These are phyloP conservation scores for Penicillium longicatenatum DNA, from an alignment of 495 filamentous ascomycete genomes.

Conservation along the genomic window DNA sequence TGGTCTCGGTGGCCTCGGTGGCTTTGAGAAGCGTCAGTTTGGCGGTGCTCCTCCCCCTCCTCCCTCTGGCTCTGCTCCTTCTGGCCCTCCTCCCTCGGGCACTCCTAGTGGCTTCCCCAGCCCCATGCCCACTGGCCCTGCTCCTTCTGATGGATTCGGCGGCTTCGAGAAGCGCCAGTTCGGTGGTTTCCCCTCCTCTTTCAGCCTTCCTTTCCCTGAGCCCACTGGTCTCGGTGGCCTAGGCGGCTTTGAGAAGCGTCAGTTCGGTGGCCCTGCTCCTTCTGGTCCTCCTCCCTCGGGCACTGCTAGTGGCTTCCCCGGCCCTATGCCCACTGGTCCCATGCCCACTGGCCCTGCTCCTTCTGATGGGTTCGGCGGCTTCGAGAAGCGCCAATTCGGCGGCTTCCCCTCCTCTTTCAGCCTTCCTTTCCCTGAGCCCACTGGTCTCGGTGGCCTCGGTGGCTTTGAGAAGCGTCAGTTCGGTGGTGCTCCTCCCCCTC, in stretches of 20 bases:
- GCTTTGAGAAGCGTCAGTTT: constrained; percentile 10
- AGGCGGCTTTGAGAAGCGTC: constrained; percentile 8
- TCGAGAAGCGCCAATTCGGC: constrained; percentile 4
- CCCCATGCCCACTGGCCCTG: no score
- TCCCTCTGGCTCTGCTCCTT: constrained; percentile 7
- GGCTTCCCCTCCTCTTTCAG: neutral
- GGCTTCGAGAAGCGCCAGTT: no score
- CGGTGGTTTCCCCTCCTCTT: no score
- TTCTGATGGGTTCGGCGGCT: neutral
- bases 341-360: neutral
- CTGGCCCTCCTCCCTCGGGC: neutral
- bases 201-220: constrained; percentile 1
- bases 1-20: neutral
- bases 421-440: constrained; percentile 5
- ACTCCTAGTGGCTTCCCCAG: no score
- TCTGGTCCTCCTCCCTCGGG: constrained; percentile 12
- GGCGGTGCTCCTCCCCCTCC: constrained; percentile 3
- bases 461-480: constrained; percentile 10
- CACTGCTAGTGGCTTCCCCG: constrained; percentile 6
- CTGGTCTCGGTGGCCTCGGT: neutral
- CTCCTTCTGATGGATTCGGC: no score
- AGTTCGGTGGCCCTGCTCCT: constrained; percentile 6
- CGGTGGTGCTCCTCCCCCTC: constrained; percentile 4
- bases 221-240: neutral
- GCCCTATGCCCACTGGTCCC: neutral